Conservation (phyloP, 768 basidiomycete genomes). For the Boletus vermiculosoides region DNA sequence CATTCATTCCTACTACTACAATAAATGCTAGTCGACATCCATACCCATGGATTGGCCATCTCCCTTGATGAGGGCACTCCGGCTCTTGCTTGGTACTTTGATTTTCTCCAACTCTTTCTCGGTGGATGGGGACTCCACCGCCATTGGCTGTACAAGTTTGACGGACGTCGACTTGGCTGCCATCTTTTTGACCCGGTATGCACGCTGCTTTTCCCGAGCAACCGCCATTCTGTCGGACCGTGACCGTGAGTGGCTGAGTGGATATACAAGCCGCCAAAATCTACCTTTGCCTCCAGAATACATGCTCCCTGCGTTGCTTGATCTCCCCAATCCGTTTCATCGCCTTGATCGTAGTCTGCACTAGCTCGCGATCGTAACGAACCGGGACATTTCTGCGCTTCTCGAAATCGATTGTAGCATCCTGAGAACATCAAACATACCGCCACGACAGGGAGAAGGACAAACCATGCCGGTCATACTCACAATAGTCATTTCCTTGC, state of each 20-base stretch:
- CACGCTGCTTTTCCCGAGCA: conserved; percentile 73
- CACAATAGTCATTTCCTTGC: conserved; percentile 99
- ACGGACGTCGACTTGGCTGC: conserved; percentile 53
- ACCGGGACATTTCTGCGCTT: conserved; percentile 97
- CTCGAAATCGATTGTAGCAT: conserved; percentile 98
- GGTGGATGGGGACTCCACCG: conserved; percentile 40
- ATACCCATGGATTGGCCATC: conserved; percentile 90
- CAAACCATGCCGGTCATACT: conserved; percentile 28
- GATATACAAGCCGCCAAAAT: conserved; percentile 8
- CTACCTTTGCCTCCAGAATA: conserved; percentile 93
- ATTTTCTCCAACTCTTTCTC: conserved; percentile 73
- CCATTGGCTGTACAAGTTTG: conserved; percentile 66
- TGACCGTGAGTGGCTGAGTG: background rate
- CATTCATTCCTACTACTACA: background rate
- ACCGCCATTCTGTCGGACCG: conserved; percentile 70
- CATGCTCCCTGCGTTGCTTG: conserved; percentile 83
- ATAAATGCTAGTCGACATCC: conserved; percentile 64
- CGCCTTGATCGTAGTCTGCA: conserved; percentile 91
- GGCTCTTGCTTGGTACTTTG: conserved; percentile 60
- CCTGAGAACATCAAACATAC: conserved; percentile 48
- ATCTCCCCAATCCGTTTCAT: conserved; percentile 96
- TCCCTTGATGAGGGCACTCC: conserved; percentile 75
- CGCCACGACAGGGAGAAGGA: background rate
- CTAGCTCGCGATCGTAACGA: conserved; percentile 91
- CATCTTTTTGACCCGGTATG: conserved; percentile 66